Conservation (phyloP, 306 rosid species). For the Abrus precatorius region DNA sequence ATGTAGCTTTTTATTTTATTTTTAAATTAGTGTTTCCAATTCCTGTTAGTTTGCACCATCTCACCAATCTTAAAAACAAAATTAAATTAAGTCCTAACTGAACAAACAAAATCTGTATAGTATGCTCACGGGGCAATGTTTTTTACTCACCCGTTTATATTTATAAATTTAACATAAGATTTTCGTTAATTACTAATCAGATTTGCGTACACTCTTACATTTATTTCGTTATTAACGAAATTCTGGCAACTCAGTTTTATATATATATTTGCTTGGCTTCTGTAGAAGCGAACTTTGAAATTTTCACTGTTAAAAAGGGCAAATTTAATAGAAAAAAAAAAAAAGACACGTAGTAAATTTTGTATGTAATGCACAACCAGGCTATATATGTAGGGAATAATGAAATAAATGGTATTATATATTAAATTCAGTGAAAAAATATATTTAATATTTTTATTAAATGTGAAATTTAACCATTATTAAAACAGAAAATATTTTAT, state of each 20-base stretch:
- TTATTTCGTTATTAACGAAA: not conserved
- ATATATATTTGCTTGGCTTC: not conserved
- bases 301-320: not conserved
- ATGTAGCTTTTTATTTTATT: not conserved
- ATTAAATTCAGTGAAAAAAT: too few species aligned
- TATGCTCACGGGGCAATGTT: too few species aligned
- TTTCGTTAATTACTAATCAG: not conserved
- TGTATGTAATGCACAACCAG: not conserved
- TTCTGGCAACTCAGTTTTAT: not conserved
- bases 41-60: not conserved
- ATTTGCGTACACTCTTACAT: not conserved
- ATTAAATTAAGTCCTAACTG: too few species aligned
- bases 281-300: not conserved
- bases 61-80: too few species aligned
- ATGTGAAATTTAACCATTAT: too few species aligned
- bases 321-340: not conserved
- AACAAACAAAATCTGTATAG: too few species aligned
- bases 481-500: too few species aligned
- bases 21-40: not conserved
- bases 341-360: not conserved
- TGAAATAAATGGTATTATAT: too few species aligned
- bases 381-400: not conserved
- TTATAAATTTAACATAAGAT: not conserved
- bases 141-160: too few species aligned
- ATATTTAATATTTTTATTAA: too few species aligned